These are phyloP conservation scores for Neoarthrinium moseri DNA, from an alignment of 2,329 filamentous ascomycete genomes.

Conservation along the genomic window DNA sequence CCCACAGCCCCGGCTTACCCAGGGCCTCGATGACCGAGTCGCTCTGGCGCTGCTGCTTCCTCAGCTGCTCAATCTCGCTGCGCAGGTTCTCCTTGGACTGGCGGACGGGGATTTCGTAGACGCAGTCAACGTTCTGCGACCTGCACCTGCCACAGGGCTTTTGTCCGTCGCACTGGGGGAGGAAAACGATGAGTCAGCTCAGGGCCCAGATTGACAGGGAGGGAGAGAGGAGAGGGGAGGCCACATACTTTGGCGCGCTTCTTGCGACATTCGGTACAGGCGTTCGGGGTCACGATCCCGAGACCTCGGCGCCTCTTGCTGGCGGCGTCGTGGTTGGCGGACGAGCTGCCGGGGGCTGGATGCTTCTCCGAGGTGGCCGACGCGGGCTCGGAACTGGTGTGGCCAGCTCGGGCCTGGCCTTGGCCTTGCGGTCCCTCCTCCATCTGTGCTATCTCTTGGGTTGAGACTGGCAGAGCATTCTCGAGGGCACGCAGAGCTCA, in stretches of 20 bases:
- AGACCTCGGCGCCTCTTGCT: constrained; percentile 54
- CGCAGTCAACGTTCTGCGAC: constrained; percentile 52
- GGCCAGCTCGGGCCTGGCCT: constrained; percentile 16
- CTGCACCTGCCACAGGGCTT: constrained; percentile 56
- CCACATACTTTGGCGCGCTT: constrained; percentile 57
- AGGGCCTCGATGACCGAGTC: constrained; percentile 57
- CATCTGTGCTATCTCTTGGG: constrained; percentile 23
- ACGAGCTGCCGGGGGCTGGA: constrained; percentile 13
- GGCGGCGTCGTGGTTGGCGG: constrained; percentile 16
- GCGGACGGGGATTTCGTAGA: constrained; percentile 62
- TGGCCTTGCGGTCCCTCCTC: constrained; percentile 26
- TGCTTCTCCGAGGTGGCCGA: constrained; percentile 23
- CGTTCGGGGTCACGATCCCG: constrained; percentile 58
- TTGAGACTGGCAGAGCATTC: too few species aligned
- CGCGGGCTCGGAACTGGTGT: constrained; percentile 16
- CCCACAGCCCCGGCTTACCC: constrained; percentile 46
- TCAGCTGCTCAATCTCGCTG: constrained; percentile 57
- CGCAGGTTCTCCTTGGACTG: constrained; percentile 63
- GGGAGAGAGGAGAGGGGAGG: neutral
- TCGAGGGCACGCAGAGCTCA: too few species aligned
- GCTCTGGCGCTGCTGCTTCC: constrained; percentile 51
- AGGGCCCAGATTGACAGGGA: neutral
- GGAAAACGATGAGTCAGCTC: neutral
- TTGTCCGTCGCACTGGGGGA: constrained; percentile 55
- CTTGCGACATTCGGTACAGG: constrained; percentile 61